Evolutionary conservation across 345 rosid species (phyloP), one percentile per base, ranked within the genome.

Genomic region (Hypericum perforatum): DNA sequence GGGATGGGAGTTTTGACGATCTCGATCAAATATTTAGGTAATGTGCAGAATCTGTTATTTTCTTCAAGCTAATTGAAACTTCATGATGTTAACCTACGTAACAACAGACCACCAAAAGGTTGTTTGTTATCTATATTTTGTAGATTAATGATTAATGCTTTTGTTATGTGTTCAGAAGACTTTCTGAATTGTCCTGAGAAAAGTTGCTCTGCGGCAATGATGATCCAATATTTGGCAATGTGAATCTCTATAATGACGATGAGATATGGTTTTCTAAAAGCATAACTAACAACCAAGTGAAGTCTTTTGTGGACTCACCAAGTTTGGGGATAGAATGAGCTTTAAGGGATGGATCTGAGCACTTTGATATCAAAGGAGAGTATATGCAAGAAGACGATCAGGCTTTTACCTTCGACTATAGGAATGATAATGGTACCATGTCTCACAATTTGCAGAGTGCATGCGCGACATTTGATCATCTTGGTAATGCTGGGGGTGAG

Each of bases 1-100:
- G 98, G 98, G 97, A 70, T 58, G 86, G 97, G 76, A 85, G 97
- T 70, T 92, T 92, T 72, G 98, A 85, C 68, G 98, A 88, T 71
- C 88, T 88, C 61, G 89, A 88, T 66, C 85, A 62, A 63, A 83
- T 92, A 56, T 83, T 92, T 70, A 88, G 98, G 98, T 92, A 80
- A 85, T 64, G 57, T 65, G 63, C 57, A 29, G n/a, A 22, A 22
- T 22, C 32, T 22, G 32, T 22, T 22, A 22, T 4, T 4, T 1
- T 22, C 32, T 22, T 22, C 4, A 4, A 22, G 32, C 4, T 22
- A 22, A 22, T 22, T 22, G 32, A 22, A 22, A 4, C 32, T 22
- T 22, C 32, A 22, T 22, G 2, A 22, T 22, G 32, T 22, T 1
- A 22, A 22, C 32, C 32, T 4, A 22, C 32, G 32, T 4, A 22